A percentile compares a stretch with the other conserved stretches of the same genome.
Conservation (phyloP, 1,284 basidiomycete genomes). For the Ganoderma multipileum region DNA sequence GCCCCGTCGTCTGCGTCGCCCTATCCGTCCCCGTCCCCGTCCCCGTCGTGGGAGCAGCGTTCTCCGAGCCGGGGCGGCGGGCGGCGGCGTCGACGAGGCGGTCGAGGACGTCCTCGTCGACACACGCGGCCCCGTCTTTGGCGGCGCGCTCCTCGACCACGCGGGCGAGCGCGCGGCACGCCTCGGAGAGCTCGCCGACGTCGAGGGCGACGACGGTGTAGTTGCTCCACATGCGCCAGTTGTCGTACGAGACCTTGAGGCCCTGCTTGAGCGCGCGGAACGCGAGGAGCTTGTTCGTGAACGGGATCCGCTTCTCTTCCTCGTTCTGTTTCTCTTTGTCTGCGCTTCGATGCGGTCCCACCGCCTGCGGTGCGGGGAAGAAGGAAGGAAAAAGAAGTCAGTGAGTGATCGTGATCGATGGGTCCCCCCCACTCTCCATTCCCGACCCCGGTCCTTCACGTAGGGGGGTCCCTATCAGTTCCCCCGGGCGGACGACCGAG, state of each 20-base stretch:
- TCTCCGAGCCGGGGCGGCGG: conserved; percentile 53
- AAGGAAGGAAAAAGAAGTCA: neutral
- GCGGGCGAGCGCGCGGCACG: conserved; percentile 83
- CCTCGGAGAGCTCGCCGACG: conserved; percentile 91
- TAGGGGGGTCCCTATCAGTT: neutral
- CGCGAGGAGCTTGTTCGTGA: conserved; percentile 84
- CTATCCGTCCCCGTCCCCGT: conserved; percentile 37
- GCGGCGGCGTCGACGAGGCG: conserved; percentile 88
- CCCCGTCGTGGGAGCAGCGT: conserved; percentile 40
- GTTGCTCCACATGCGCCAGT: conserved; percentile 99
- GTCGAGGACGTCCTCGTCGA: conserved; percentile 90
- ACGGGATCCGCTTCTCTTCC: conserved; percentile 49
- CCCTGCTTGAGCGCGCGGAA: conserved; percentile 95
- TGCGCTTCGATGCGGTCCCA: neutral
- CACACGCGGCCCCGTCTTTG: conserved; percentile 62
- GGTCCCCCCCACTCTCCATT: neutral
- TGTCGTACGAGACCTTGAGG: conserved; percentile 84
- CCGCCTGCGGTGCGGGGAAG: neutral
- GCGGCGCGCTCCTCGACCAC: conserved; percentile 84
- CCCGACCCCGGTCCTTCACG: neutral
- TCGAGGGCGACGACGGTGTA: conserved; percentile 96
- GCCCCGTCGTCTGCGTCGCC: conserved; percentile 74
- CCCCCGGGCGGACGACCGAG: neutral
- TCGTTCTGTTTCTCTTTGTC: neutral
- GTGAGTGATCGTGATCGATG: conserved; percentile 1